phyloP scores from a whole-genome alignment of 371 early-diverging fungal genomes.

The Rhizopus arrhizus region DNA sequence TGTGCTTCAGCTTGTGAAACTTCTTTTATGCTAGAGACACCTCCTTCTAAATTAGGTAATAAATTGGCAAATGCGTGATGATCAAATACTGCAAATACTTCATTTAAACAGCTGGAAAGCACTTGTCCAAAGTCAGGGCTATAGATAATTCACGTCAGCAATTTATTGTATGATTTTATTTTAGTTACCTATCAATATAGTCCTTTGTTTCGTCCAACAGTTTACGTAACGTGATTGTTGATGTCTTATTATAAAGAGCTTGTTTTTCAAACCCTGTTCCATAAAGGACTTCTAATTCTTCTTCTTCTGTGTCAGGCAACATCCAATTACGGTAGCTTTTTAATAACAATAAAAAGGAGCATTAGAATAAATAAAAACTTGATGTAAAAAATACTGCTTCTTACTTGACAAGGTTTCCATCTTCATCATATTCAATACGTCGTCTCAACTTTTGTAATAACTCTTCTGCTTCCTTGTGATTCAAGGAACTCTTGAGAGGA shows the following conservation, averaged over 20 bases:
- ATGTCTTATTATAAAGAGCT: conserved; percentile 24
- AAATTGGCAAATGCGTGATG: conserved; percentile 41
- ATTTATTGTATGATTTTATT: background rate
- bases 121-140: conserved; percentile 69
- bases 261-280: conserved; percentile 56
- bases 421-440: conserved; percentile 37
- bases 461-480: conserved; percentile 35
- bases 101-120: conserved; percentile 54
- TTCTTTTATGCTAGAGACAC: conserved; percentile 31
- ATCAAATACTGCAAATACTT: conserved; percentile 61
- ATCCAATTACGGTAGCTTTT: conserved; percentile 59
- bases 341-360: background rate
- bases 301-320: conserved; percentile 68
- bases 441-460: conserved; percentile 32
- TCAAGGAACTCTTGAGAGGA: conserved; percentile 35
- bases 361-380: background rate
- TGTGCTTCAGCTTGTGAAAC: conserved; percentile 20
- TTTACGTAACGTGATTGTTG: conserved; percentile 51
- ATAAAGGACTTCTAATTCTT: conserved; percentile 62
- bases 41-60: conserved; percentile 27
- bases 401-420: conserved; percentile 41
- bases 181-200: conserved; percentile 69
- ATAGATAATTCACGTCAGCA: background rate
- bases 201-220: conserved; percentile 83
- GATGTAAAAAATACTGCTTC: background rate